A percentile compares a stretch with the other conserved stretches of the same genome.
phyloP scores from a whole-genome alignment of 129 eudicot species.

The Solidago caesia region DNA sequence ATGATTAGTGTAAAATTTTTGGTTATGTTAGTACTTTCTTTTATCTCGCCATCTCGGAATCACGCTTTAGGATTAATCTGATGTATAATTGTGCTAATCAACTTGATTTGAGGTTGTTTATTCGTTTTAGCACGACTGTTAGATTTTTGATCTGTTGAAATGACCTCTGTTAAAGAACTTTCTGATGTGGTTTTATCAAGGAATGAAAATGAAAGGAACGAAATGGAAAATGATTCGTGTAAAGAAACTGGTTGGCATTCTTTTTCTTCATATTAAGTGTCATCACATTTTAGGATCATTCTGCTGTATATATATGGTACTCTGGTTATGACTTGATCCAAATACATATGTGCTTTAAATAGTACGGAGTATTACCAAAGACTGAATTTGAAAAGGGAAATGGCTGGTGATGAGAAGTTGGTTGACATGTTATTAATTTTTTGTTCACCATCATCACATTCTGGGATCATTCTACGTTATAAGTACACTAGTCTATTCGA shows the following conservation, averaged over 20 bases:
- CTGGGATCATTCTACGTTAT: neutral
- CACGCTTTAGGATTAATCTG: too few relatives aligned
- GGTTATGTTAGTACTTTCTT: too few relatives aligned
- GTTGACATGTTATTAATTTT: neutral
- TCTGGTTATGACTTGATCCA: conserved; percentile 1
- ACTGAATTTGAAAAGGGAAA: neutral
- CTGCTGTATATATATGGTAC: neutral
- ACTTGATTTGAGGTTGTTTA: too few relatives aligned
- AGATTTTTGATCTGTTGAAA: too few relatives aligned
- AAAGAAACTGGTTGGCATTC: neutral
- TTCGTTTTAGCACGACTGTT: too few relatives aligned
- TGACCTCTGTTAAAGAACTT: too few relatives aligned
- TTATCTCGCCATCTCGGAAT: too few relatives aligned
- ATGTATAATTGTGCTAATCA: too few relatives aligned
- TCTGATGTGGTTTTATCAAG: too few relatives aligned
- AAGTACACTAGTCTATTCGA: too few relatives aligned
- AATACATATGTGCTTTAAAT: neutral
- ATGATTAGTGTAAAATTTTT: too few relatives aligned
- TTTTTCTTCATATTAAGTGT: neutral
- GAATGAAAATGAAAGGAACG: neutral
- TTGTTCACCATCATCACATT: neutral
- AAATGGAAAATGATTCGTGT: neutral
- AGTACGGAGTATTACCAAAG: neutral
- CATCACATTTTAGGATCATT: conserved; percentile 15
- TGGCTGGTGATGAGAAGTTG: neutral